These are phyloP conservation scores for Phytophthora rubi DNA, from an alignment of 352 stramenopile species.

Conservation along the genomic window DNA sequence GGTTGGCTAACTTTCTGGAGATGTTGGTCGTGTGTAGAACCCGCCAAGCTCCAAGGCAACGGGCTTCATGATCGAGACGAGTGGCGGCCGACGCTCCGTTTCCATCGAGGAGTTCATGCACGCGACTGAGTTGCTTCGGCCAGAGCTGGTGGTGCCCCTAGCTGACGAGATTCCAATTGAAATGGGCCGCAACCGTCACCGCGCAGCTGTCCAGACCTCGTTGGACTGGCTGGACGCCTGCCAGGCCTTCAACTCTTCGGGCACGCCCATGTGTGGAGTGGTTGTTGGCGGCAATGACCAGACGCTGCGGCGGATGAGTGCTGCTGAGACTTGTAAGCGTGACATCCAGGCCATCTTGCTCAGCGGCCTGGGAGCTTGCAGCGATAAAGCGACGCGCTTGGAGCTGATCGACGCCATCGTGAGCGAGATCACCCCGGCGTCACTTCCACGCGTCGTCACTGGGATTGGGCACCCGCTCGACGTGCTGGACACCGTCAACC, in stretches of 20 bases:
- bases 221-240: slow-evolving; percentile 80
- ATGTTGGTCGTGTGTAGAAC: slow-evolving; percentile 32
- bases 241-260: slow-evolving; percentile 30
- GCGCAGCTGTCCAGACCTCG: slow-evolving; percentile 62
- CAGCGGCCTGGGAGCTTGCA: slow-evolving; percentile 61
- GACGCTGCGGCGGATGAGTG: slow-evolving; percentile 55
- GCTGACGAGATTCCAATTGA: slow-evolving; percentile 68
- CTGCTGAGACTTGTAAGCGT: slow-evolving; percentile 70
- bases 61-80: slow-evolving; percentile 66
- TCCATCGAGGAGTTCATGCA: slow-evolving; percentile 67
- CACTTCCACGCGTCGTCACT: slow-evolving; percentile 65
- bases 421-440: slow-evolving; percentile 36
- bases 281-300: slow-evolving; percentile 72
- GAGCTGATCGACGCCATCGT: slow-evolving; percentile 57
- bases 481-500: slow-evolving; percentile 55
- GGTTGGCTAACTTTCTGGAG: too few species aligned
- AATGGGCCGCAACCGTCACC: slow-evolving; percentile 73
- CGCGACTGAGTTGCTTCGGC: slow-evolving; percentile 49
- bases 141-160: slow-evolving; percentile 68
- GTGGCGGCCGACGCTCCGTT: slow-evolving; percentile 54
- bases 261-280: slow-evolving; percentile 60
- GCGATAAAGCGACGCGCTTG: slow-evolving; percentile 42
- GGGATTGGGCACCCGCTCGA: slow-evolving; percentile 73
- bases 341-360: slow-evolving; percentile 72
- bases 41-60: slow-evolving; percentile 55